Conservation (phyloP, 2,329 filamentous ascomycete genomes). For the Dothideomycetes sp. region DNA sequence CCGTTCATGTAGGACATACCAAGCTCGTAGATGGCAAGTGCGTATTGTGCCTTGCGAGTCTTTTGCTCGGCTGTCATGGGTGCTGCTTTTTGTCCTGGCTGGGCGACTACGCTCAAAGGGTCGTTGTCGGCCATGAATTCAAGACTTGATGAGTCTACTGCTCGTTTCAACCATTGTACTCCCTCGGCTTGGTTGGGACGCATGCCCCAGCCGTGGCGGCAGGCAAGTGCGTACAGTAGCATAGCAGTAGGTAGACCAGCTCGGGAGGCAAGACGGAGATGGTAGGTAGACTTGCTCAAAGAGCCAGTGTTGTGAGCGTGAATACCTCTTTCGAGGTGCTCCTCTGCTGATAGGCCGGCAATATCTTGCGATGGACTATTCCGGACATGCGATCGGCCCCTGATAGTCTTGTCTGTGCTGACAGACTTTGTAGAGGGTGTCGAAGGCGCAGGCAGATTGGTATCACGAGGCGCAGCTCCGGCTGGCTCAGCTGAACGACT, state of each 20-base stretch:
- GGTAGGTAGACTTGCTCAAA: conserved; percentile 89
- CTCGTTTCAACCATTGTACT: conserved; percentile 83
- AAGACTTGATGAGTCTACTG: conserved; percentile 70
- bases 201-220: conserved; percentile 97
- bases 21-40: conserved; percentile 88
- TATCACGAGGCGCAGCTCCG: conserved; percentile 1
- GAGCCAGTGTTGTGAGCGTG: conserved; percentile 79
- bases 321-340: conserved; percentile 84
- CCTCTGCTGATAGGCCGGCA: conserved; percentile 67
- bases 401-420: conserved; percentile 33
- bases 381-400: conserved; percentile 27
- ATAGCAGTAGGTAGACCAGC: conserved; percentile 85
- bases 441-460: conserved; percentile 13
- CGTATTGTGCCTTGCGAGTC: conserved; percentile 83
- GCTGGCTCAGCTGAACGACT: conserved; percentile 21
- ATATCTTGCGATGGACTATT: conserved; percentile 13
- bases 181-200: conserved; percentile 81
- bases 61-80: conserved; percentile 48
- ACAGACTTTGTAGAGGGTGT: conserved; percentile 21
- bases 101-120: conserved; percentile 21
- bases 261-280: conserved; percentile 78
- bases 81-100: conserved; percentile 42
- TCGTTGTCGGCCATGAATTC: conserved; percentile 62
- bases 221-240: conserved; percentile 90
- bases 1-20: conserved; percentile 97